phyloP scores from a whole-genome alignment of 805 yeast species.

The Yamadazyma insecticola region DNA sequence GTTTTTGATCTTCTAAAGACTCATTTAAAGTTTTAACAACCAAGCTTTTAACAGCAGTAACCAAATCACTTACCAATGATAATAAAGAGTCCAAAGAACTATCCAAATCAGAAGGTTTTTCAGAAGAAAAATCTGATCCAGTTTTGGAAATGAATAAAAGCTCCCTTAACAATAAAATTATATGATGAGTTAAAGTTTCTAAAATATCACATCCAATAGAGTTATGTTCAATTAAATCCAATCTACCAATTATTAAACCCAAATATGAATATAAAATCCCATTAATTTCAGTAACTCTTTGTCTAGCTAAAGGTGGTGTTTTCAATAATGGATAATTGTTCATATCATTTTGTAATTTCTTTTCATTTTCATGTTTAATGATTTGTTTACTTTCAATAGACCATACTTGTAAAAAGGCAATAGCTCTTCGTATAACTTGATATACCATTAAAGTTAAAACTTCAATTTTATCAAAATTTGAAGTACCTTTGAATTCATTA shows the following conservation, averaged over 20 bases:
- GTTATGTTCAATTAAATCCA: slow-evolving; percentile 74
- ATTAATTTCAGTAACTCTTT: slow-evolving; percentile 61
- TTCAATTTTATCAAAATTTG: slow-evolving; percentile 53
- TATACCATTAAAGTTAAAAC: slow-evolving; percentile 59
- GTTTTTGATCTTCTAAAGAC: slow-evolving; percentile 24
- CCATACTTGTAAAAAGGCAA: slow-evolving; percentile 68
- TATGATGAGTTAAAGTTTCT: slow-evolving; percentile 64
- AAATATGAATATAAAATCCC: slow-evolving; percentile 56
- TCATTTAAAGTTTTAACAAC: slow-evolving; percentile 52
- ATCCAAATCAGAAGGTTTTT: slow-evolving; percentile 40
- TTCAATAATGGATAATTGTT: slow-evolving; percentile 42
- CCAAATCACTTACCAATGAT: slow-evolving; percentile 60
- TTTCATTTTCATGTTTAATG: slow-evolving; percentile 32
- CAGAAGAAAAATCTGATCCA: slow-evolving; percentile 35
- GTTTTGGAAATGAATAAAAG: slow-evolving; percentile 54
- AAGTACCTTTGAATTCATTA: slow-evolving; percentile 65
- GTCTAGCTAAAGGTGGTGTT: slow-evolving; percentile 57
- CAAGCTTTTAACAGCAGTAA: slow-evolving; percentile 57
- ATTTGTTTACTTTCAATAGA: slow-evolving; percentile 53
- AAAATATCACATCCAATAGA: slow-evolving; percentile 63
- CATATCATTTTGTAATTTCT: slow-evolving; percentile 30
- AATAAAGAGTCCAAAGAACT: slow-evolving; percentile 53
- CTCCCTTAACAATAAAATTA: slow-evolving; percentile 61
- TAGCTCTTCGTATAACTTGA: slow-evolving; percentile 63
- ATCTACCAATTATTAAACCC: slow-evolving; percentile 66